A percentile compares a stretch with the other conserved stretches of the same genome.
Evolutionary conservation across 768 basidiomycete species (phyloP).

Genomic region (Lactifluus echinatus): DNA sequence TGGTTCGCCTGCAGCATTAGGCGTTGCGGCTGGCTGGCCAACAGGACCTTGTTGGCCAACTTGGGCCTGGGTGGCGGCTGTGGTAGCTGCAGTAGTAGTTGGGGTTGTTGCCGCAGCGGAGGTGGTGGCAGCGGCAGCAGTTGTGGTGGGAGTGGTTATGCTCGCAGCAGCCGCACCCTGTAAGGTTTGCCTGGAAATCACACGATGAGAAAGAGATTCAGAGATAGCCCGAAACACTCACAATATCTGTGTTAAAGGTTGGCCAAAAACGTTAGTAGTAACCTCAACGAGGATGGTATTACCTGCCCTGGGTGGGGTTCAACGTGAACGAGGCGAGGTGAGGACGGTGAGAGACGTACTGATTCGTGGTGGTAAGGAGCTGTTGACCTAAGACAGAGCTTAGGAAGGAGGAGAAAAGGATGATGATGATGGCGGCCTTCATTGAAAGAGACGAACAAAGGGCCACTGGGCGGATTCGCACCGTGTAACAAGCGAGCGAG

Average conservation of each 20-base stretch:
- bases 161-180: conserved; percentile 18
- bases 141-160: conserved; percentile 18
- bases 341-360: conserved; percentile 30
- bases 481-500: background rate
- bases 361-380: conserved; percentile 39
- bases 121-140: conserved; percentile 21
- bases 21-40: conserved; percentile 38
- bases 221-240: conserved; percentile 23
- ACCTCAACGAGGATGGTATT: conserved; percentile 43
- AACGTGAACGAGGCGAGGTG: conserved; percentile 6
- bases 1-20: conserved; percentile 17
- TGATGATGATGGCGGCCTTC: conserved; percentile 7
- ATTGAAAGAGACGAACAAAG: no score
- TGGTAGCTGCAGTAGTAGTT: conserved; percentile 10
- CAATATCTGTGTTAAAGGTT: conserved; percentile 37
- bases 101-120: conserved; percentile 23
- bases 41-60: conserved; percentile 41
- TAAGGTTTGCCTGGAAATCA: conserved; percentile 18
- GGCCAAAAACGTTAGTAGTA: conserved; percentile 34
- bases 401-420: conserved; percentile 20
- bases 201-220: background rate
- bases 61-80: conserved; percentile 13
- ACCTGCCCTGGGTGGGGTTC: conserved; percentile 32
- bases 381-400: conserved; percentile 28
- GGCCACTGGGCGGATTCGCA: no score